Percentiles rank a stretch among this genome's conserved stretches.
These are phyloP conservation scores for Monosporozyma solicola DNA, from an alignment of 805 yeast species.

Conservation along the genomic window DNA sequence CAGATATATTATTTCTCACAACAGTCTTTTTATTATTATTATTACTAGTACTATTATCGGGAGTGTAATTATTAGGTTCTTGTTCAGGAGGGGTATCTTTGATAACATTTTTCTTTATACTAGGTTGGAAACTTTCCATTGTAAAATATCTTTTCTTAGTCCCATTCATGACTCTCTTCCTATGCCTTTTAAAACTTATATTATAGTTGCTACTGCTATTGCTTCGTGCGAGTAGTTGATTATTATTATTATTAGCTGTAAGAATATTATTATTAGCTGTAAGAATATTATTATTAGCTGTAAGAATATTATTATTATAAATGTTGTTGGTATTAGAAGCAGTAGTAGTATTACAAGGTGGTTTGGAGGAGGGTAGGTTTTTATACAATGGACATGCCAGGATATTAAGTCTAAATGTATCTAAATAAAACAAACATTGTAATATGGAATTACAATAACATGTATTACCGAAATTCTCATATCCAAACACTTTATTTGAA, in stretches of 20 bases:
- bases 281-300: not conserved
- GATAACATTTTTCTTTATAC: not conserved
- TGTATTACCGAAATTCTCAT: constrained; percentile 83
- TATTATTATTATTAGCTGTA: not conserved
- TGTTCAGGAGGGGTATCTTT: not conserved
- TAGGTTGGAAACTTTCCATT: constrained; percentile 20
- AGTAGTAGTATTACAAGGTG: not conserved
- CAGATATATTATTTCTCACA: constrained; percentile 1
- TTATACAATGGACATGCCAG: constrained; percentile 36
- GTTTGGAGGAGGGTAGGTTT: not conserved
- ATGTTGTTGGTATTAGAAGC: too few species aligned
- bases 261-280: not conserved
- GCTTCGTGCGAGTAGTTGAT: not conserved
- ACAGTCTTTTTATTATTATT: not conserved
- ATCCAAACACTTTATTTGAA: constrained; percentile 60
- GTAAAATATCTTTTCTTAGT: constrained; percentile 28
- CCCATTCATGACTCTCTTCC: constrained; percentile 37
- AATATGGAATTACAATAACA: constrained; percentile 91
- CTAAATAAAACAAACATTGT: constrained; percentile 75
- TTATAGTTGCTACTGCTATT: not conserved
- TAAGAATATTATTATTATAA: too few species aligned
- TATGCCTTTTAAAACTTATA: constrained; percentile 29
- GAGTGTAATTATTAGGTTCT: constrained; percentile 1
- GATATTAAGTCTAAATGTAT: constrained; percentile 53
- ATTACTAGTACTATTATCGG: constrained; percentile 9